Evolutionary conservation across 108 stramenopile genomes (phyloP), one percentile per base, ranked within the genome.

Genomic region (Phaeodactylum tricornutum): DNA sequence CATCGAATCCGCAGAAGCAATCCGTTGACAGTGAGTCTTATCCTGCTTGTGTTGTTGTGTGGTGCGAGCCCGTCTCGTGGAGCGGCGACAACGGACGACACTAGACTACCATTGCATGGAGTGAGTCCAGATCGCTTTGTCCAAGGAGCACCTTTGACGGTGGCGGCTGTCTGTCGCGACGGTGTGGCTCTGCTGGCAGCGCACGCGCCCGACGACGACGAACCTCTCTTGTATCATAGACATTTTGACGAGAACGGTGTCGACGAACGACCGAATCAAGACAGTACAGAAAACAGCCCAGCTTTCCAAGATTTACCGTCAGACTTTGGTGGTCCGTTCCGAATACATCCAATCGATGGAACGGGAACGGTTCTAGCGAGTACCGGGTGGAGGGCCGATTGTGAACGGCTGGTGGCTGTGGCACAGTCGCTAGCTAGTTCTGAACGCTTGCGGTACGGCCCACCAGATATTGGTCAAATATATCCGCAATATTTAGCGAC

Each of bases 321-420:
- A 15, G 55, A 39, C 2, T 67, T 68, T 31, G 56, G 74, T 12
- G 84, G 79, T 31, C 78, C 84, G 24, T 70, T 79, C 32, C 63
- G 84, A 48, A 81, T 85, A 16, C 58, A 74, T 47, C 43, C 55
- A 12, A 29, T 81, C 2, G 64, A 81, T 54, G 34, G 50, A 4
- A 64, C 58, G 14, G 67, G 79, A 22, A 71, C 78, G 51, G 59
- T 70, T 25, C 25, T 86, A 42, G 55, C 77, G 11, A 71, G 74
- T 42, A 67, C 77, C 15, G 84, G 84, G 27, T 86, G 84, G 84
- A 59, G 84, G 33, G 66, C 84, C 3, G 79, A 86, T 65, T 65
- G 75, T 20, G 66, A 74, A 44, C 23, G 39, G 6, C 36, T 86
- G 49, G 56, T 64, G 3, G 55, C 67, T 31, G 61, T 63, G 21